These are phyloP conservation scores for Colletotrichum cordylinicola DNA, from an alignment of 2,329 filamentous ascomycete species.

Conservation along the genomic window DNA sequence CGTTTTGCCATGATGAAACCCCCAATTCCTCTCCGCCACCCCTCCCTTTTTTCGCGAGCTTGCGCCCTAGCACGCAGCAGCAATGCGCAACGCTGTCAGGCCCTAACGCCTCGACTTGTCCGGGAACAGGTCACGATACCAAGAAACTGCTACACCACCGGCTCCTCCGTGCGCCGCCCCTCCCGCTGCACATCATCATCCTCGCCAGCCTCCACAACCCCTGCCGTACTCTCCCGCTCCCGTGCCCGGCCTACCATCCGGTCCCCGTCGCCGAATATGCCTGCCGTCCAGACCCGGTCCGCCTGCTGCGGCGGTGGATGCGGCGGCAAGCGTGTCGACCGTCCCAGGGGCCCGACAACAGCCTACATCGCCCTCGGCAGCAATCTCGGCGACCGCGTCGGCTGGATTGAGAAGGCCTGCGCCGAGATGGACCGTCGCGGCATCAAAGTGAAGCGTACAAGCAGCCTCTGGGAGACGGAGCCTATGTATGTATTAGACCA, in stretches of 20 bases:
- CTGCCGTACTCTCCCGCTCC: neutral
- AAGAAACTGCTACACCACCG: conserved; percentile 3
- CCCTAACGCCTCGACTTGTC: conserved; percentile 14
- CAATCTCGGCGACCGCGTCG: conserved; percentile 86
- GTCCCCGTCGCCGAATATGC: conserved; percentile 5
- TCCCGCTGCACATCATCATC: neutral
- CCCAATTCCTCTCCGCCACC: conserved; percentile 2
- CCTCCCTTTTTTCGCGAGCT: conserved; percentile 6
- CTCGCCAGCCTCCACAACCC: neutral
- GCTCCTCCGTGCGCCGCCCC: neutral
- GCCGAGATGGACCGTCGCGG: conserved; percentile 74
- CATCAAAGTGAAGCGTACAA: conserved; percentile 80
- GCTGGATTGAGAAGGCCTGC: conserved; percentile 85
- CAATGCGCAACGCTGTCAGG: conserved; percentile 3
- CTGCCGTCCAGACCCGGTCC: conserved; percentile 24
- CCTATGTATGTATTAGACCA: conserved; percentile 97
- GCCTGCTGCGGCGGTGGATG: conserved; percentile 29
- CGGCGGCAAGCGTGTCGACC: conserved; percentile 28
- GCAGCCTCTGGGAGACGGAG: conserved; percentile 90
- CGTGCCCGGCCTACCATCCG: neutral
- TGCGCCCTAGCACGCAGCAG: conserved; percentile 12
- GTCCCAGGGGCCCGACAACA: conserved; percentile 37
- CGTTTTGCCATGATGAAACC: conserved; percentile 17
- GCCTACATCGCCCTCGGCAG: conserved; percentile 91
- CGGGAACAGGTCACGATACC: conserved; percentile 7